Conservation (phyloP, 257 asterid species). For the Solanum dulcamara region DNA sequence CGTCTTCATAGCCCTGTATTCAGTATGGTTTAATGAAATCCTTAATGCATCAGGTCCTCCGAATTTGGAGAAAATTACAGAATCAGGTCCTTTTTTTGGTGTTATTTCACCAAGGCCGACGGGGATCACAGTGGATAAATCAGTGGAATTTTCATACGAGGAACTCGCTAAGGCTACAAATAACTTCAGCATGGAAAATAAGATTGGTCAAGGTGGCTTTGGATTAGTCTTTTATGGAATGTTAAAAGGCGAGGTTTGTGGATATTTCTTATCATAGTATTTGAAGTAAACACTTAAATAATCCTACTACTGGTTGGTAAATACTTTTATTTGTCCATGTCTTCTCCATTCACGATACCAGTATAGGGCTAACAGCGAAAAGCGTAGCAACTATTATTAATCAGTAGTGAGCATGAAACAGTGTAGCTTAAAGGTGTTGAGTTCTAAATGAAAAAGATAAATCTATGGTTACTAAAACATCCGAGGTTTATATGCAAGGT, state of each 20-base stretch:
- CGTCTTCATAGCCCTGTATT: background rate
- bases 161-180: constrained; percentile 64
- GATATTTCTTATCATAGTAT: background rate
- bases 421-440: background rate
- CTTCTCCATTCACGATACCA: background rate
- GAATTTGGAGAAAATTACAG: constrained; percentile 19
- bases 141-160: constrained; percentile 65
- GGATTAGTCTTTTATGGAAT: constrained; percentile 66
- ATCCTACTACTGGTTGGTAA: background rate
- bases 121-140: constrained; percentile 74
- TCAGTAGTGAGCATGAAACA: background rate
- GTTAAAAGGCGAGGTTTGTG: constrained; percentile 69
- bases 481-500: too few relatives aligned
- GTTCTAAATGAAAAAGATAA: too few relatives aligned
- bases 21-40: background rate
- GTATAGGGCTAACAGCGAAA: background rate
- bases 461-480: too few relatives aligned
- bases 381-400: background rate
- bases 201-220: constrained; percentile 88
- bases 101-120: constrained; percentile 33
- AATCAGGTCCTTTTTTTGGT: constrained; percentile 26
- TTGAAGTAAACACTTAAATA: background rate
- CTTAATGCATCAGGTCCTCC: constrained; percentile 21
- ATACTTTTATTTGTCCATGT: background rate
- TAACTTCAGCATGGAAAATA: constrained; percentile 39